Evolutionary conservation across 352 stramenopile genomes (phyloP).

Genomic region (Phytopythium oedochilum): DNA sequence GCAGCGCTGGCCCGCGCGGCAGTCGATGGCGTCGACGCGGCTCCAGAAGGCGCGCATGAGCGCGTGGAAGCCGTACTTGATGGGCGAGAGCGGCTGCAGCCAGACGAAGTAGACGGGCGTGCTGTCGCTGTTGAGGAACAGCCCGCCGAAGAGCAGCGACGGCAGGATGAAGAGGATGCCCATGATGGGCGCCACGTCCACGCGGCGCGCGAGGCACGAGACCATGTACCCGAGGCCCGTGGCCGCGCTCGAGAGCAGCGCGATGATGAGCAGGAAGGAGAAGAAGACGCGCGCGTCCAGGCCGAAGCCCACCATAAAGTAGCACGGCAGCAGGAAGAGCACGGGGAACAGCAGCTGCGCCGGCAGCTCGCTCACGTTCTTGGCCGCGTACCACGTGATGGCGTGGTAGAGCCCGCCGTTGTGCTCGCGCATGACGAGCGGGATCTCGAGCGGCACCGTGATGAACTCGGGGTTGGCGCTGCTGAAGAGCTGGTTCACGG

Average conservation of each 20-base stretch:
- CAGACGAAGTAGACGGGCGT: conserved; percentile 28
- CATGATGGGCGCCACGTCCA: conserved; percentile 25
- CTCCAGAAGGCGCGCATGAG: conserved; percentile 34
- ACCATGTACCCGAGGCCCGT: conserved; percentile 27
- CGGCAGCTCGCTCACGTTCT: conserved; percentile 31
- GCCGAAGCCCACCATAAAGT: conserved; percentile 38
- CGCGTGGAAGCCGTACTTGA: conserved; percentile 30
- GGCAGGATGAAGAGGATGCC: conserved; percentile 27
- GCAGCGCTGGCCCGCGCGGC: conserved; percentile 11
- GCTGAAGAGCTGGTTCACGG: conserved; percentile 25
- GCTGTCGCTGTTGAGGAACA: conserved; percentile 29
- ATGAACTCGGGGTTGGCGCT: conserved; percentile 27
- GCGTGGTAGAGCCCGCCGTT: conserved; percentile 27
- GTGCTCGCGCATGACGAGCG: conserved; percentile 31
- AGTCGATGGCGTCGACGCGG: conserved; percentile 18
- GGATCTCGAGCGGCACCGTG: conserved; percentile 28
- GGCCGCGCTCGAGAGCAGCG: conserved; percentile 14
- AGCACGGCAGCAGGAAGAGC: conserved; percentile 25
- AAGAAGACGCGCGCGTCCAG: conserved; percentile 26
- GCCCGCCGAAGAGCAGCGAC: conserved; percentile 27
- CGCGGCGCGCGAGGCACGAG: conserved; percentile 20
- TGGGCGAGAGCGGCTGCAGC: conserved; percentile 30
- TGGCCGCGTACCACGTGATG: conserved; percentile 31
- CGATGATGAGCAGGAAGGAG: conserved; percentile 23
- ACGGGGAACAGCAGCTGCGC: conserved; percentile 28